A percentile compares a stretch with the other conserved stretches of the same genome.
These are phyloP conservation scores for Cornus florida DNA, from an alignment of 148 eudicot species.

Conservation along the genomic window DNA sequence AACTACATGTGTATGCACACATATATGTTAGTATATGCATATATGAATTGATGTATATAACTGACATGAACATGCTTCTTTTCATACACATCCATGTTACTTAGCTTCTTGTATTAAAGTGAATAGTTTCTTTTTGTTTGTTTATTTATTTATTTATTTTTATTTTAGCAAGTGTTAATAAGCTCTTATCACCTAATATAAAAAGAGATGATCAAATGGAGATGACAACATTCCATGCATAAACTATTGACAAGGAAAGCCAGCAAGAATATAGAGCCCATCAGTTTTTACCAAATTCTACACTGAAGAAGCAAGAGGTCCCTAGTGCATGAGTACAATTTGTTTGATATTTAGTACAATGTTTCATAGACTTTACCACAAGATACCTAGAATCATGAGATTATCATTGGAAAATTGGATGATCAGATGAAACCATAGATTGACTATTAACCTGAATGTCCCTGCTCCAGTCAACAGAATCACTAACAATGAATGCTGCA, in stretches of 20 bases:
- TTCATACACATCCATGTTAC: background rate
- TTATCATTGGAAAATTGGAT: background rate
- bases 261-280: background rate
- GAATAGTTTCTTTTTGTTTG: background rate
- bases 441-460: slow-evolving; percentile 72
- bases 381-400: background rate
- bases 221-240: background rate
- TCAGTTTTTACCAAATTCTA: background rate
- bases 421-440: slow-evolving; percentile 16
- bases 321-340: slow-evolving; percentile 1
- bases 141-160: background rate
- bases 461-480: slow-evolving; percentile 94
- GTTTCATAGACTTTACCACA: background rate
- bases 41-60: background rate
- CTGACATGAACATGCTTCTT: background rate
- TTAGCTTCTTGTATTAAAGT: background rate
- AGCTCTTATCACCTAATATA: background rate
- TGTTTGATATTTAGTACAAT: background rate
- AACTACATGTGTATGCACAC: too few relatives aligned
- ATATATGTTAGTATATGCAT: background rate
- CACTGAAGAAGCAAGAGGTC: background rate
- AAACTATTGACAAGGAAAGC: background rate
- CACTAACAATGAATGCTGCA: slow-evolving; percentile 82
- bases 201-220: background rate
- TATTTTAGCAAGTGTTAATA: background rate